Conservation (phyloP, 345 rosid genomes). For the Hevea brasiliensis region DNA sequence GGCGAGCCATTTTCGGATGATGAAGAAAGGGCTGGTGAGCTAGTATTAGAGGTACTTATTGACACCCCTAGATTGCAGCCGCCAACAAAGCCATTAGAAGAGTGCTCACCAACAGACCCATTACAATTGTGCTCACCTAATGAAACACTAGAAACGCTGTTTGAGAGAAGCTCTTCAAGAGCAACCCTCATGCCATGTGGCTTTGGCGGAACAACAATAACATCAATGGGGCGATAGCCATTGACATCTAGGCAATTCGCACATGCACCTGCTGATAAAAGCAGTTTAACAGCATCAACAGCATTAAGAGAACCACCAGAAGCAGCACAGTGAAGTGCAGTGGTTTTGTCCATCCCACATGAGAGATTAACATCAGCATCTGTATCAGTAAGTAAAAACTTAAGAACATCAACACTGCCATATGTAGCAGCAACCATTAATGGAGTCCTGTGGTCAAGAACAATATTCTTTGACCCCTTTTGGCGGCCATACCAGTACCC, state of each 20-base stretch:
- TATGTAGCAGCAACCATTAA: conserved; percentile 70
- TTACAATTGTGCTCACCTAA: neutral
- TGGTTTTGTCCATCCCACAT: conserved; percentile 53
- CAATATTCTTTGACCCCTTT: conserved; percentile 47
- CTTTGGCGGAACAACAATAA: conserved; percentile 50
- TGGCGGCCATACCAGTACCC: conserved; percentile 47
- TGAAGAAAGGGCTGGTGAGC: conserved; percentile 38
- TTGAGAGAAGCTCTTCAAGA: conserved; percentile 44
- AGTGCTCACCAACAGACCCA: conserved; percentile 1
- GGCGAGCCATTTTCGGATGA: conserved; percentile 37
- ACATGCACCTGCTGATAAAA: conserved; percentile 60
- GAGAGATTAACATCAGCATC: conserved; percentile 38
- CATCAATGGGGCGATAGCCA: conserved; percentile 59
- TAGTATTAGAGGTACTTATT: conserved; percentile 21
- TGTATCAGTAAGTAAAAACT: conserved; percentile 30
- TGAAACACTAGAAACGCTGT: conserved; percentile 3
- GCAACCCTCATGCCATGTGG: conserved; percentile 30
- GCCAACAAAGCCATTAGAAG: conserved; percentile 17
- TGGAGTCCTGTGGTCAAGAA: conserved; percentile 51
- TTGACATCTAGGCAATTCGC: conserved; percentile 45
- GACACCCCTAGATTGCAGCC: conserved; percentile 28
- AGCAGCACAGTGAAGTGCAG: conserved; percentile 73
- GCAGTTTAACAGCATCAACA: conserved; percentile 53
- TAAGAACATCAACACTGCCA: conserved; percentile 47
- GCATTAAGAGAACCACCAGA: conserved; percentile 54